phyloP scores from a whole-genome alignment of 2,329 filamentous ascomycete species.

The Cadophora luteo-olivacea region DNA sequence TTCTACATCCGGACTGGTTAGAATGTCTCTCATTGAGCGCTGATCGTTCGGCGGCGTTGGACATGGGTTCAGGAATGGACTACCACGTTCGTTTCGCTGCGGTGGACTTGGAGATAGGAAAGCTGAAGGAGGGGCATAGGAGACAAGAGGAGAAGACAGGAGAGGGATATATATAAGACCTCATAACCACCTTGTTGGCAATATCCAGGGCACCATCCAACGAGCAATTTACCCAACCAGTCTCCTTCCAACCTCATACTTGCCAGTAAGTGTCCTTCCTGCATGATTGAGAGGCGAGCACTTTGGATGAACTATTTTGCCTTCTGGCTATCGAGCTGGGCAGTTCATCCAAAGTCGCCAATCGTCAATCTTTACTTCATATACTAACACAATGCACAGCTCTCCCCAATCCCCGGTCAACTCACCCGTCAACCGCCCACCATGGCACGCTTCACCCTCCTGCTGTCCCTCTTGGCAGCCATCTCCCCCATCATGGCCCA shows the following conservation, averaged over 20 bases:
- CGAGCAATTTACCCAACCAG: slow-evolving; percentile 15
- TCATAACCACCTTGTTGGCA: slow-evolving; percentile 18
- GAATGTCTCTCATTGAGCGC: background rate
- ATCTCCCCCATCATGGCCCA: slow-evolving; percentile 27
- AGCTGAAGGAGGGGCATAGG: background rate
- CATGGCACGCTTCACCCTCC: slow-evolving; percentile 30
- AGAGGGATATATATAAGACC: background rate
- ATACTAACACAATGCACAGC: background rate
- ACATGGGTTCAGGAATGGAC: background rate
- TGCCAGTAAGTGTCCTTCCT: background rate
- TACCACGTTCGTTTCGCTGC: too few relatives aligned
- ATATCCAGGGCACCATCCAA: slow-evolving; percentile 4
- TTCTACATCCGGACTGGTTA: slow-evolving; percentile 15
- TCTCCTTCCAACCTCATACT: background rate
- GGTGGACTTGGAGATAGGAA: background rate
- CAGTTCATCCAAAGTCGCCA: slow-evolving; percentile 12
- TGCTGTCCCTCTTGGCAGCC: slow-evolving; percentile 28
- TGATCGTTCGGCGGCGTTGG: background rate
- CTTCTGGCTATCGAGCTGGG: background rate
- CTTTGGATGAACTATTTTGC: slow-evolving; percentile 7
- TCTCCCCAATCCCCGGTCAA: background rate
- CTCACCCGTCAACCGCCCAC: background rate
- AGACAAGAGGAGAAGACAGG: background rate
- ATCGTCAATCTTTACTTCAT: background rate
- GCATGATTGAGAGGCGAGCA: background rate